Evolutionary conservation across 2,329 filamentous ascomycete species (phyloP).

Genomic region (Fusarium decemcellulare): DNA sequence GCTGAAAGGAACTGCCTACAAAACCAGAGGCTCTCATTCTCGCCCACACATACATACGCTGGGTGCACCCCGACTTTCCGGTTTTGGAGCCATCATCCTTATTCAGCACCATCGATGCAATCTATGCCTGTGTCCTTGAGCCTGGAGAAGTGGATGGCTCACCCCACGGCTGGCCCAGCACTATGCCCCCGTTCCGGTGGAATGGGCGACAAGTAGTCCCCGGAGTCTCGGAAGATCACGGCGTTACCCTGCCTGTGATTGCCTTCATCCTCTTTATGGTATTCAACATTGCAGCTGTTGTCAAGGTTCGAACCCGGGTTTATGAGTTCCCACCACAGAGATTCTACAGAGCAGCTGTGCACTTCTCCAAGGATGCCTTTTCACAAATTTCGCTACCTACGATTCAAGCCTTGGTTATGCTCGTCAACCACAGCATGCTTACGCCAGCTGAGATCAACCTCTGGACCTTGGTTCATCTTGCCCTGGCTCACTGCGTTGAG

Average conservation of each 20-base stretch:
- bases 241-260: conserved; percentile 40
- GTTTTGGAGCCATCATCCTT: conserved; percentile 39
- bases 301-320: conserved; percentile 50
- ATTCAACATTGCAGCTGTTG: conserved; percentile 52
- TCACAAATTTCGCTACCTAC: conserved; percentile 50
- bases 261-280: conserved; percentile 54
- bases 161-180: conserved; percentile 37
- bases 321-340: conserved; percentile 52
- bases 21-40: conserved; percentile 39
- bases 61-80: conserved; percentile 42
- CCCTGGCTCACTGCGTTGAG: conserved; percentile 55
- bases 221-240: neutral
- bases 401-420: conserved; percentile 50
- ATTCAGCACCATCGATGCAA: conserved; percentile 36
- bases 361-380: conserved; percentile 50
- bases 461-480: conserved; percentile 54
- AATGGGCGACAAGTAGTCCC: conserved; percentile 34
- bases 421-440: conserved; percentile 51
- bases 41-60: conserved; percentile 40
- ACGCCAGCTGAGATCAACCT: conserved; percentile 53
- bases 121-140: conserved; percentile 31
- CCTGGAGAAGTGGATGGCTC: conserved; percentile 9
- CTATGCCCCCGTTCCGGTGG: conserved; percentile 36
- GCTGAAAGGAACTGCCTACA: conserved; percentile 34
- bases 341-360: conserved; percentile 52